Evolutionary conservation across 768 basidiomycete species (phyloP), one percentile per base, ranked within the genome.

Genomic region (Macrolepiota fuliginosa): DNA sequence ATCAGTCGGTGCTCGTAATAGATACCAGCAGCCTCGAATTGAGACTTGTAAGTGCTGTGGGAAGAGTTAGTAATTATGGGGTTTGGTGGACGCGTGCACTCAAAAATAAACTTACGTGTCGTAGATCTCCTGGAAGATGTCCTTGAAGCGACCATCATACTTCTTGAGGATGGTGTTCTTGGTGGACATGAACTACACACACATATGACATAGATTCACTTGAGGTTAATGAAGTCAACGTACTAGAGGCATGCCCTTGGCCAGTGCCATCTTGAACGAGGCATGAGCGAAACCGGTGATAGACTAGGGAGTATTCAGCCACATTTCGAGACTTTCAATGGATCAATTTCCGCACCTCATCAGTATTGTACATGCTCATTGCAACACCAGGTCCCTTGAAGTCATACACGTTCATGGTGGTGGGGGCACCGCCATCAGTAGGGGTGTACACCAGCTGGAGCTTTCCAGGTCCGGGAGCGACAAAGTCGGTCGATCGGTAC

Each of bases 71-170:
- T 19, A 25, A 51, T 36, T 12, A 39, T 32, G 37, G 15, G 22
- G 40, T n/a, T 39, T 35, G 37, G 25, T 37, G 1, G 15, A 24
- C 12, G 10, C 9, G 24, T 39, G n/a, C 46, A 56, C 13, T 27
- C 27, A 36, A 19, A 22, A 25, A 45, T 63, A 42, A 37, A 77
- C 82, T 56, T 61, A 85, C 81, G 79, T 69, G 6, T 96, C 92
- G 73, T 94, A 99, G 69, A 98, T 89, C 69, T 97, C 94, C 74
- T 98, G 88, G 88, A 99, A 97, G 72, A 96, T 95, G 69, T 99
- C 97, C 81, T 99, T 99, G 86, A 98, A 99, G 32, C 96, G 86
- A 47, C 97, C 97, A 70, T 98, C 97, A 74, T 99, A 99, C 72
- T 90, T 95, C 80, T 99, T 96, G 71, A 96, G 71, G 76, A 96